phyloP scores from a whole-genome alignment of 495 filamentous ascomycete species.

The Mytilinidion resinicola region DNA sequence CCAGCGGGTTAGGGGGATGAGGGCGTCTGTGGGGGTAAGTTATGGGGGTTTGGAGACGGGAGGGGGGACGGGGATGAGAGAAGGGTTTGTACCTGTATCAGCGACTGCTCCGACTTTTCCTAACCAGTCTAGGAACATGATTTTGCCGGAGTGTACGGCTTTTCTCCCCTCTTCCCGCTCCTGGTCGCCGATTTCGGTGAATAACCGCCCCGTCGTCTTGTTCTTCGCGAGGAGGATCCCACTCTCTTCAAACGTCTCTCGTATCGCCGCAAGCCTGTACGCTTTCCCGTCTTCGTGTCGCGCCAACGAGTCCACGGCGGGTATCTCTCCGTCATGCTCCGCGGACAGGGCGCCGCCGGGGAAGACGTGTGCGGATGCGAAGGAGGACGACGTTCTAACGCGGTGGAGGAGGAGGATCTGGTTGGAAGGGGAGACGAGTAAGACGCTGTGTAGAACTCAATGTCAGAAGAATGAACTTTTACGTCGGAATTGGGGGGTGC shows the following conservation, averaged over 20 bases:
- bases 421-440: slow-evolving; percentile 80
- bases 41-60: not conserved
- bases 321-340: slow-evolving; percentile 61
- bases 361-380: slow-evolving; percentile 91
- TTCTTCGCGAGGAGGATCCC: slow-evolving; percentile 74
- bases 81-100: slow-evolving; percentile 52
- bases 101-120: slow-evolving; percentile 50
- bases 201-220: slow-evolving; percentile 32
- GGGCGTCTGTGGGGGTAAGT: slow-evolving; percentile 39
- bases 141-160: slow-evolving; percentile 55
- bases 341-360: slow-evolving; percentile 80
- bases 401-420: slow-evolving; percentile 83
- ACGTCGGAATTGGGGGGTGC: not conserved
- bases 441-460: slow-evolving; percentile 49
- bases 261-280: slow-evolving; percentile 73
- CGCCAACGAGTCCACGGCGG: slow-evolving; percentile 38
- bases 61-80: not conserved
- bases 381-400: slow-evolving; percentile 72
- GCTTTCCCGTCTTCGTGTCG: slow-evolving; percentile 59
- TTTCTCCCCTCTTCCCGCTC: slow-evolving; percentile 60
- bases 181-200: slow-evolving; percentile 53
- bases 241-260: slow-evolving; percentile 93
- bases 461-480: slow-evolving; percentile 14
- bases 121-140: slow-evolving; percentile 64
- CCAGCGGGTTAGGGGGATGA: slow-evolving; percentile 88